Conservation (phyloP, 1,284 basidiomycete genomes). For the Cerioporus squamosus region DNA sequence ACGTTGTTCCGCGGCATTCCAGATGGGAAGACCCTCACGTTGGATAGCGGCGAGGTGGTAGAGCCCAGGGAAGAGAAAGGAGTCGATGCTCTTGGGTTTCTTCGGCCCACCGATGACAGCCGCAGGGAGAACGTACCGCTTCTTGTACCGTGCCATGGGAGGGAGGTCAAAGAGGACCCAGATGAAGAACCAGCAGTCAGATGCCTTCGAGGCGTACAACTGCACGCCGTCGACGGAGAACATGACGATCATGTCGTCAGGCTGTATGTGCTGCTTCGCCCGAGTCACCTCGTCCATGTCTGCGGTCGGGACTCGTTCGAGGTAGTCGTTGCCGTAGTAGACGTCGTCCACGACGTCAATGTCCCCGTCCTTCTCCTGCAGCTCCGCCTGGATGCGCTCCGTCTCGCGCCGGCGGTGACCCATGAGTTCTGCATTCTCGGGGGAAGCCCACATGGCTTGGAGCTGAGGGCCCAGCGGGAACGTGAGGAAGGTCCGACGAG, state of each 20-base stretch:
- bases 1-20: slow-evolving; percentile 15
- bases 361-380: neutral
- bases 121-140: slow-evolving; percentile 27
- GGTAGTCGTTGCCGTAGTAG: slow-evolving; percentile 25
- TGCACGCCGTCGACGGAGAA: slow-evolving; percentile 38
- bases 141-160: slow-evolving; percentile 30
- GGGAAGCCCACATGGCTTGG: slow-evolving; percentile 24
- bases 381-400: neutral
- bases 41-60: slow-evolving; percentile 28
- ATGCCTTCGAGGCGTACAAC: slow-evolving; percentile 30
- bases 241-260: slow-evolving; percentile 28
- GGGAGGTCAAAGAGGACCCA: slow-evolving; percentile 31
- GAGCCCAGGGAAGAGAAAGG: slow-evolving; percentile 27
- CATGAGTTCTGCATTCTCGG: slow-evolving; percentile 19
- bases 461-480: slow-evolving; percentile 32
- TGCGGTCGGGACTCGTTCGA: slow-evolving; percentile 7
- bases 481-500: slow-evolving; percentile 19
- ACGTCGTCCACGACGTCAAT: slow-evolving; percentile 11
- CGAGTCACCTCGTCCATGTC: too few species aligned
- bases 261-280: slow-evolving; percentile 7
- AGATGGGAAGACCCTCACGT: slow-evolving; percentile 24
- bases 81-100: slow-evolving; percentile 32
- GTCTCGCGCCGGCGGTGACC: slow-evolving; percentile 17
- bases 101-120: slow-evolving; percentile 32
- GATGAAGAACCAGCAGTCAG: slow-evolving; percentile 36